A percentile compares a stretch with the other conserved stretches of the same genome.
Evolutionary conservation across 2,329 filamentous ascomycete species (phyloP).

Genomic region (Penicillium brevicompactum): DNA sequence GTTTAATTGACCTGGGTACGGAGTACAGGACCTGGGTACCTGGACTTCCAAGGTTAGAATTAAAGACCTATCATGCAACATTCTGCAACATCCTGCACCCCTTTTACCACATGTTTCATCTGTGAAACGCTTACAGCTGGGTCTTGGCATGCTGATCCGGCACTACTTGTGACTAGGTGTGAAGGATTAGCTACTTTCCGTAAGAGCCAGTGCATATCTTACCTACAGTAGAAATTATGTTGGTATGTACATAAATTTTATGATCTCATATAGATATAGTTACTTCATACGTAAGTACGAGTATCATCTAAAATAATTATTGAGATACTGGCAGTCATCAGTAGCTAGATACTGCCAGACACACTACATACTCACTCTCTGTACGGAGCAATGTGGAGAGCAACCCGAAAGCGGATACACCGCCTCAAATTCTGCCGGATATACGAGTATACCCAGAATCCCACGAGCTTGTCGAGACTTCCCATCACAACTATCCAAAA

Average conservation of each 20-base stretch:
- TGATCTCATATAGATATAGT: too few species aligned
- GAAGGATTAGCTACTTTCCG: not conserved
- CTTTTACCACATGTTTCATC: not conserved
- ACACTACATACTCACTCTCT: too few species aligned
- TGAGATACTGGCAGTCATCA: too few species aligned
- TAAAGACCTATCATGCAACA: not conserved
- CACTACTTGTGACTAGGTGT: not conserved
- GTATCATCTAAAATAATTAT: too few species aligned
- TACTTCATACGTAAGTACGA: too few species aligned
- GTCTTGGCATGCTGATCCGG: not conserved
- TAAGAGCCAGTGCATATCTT: not conserved
- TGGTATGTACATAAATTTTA: too few species aligned
- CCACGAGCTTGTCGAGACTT: not conserved
- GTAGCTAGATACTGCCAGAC: too few species aligned
- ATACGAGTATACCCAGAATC: slow-evolving; percentile 2
- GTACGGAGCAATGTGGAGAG: too few species aligned
- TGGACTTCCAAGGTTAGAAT: not conserved
- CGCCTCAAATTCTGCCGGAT: slow-evolving; percentile 9
- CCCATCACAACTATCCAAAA: slow-evolving; percentile 16
- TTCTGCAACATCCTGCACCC: not conserved
- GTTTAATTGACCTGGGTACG: too few species aligned
- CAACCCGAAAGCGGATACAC: not conserved
- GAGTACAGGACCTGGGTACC: not conserved
- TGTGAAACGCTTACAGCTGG: not conserved
- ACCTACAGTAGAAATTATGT: not conserved